Conservation (phyloP, 2,329 filamentous ascomycete genomes). For the Ceratocystis eucalypticola region DNA sequence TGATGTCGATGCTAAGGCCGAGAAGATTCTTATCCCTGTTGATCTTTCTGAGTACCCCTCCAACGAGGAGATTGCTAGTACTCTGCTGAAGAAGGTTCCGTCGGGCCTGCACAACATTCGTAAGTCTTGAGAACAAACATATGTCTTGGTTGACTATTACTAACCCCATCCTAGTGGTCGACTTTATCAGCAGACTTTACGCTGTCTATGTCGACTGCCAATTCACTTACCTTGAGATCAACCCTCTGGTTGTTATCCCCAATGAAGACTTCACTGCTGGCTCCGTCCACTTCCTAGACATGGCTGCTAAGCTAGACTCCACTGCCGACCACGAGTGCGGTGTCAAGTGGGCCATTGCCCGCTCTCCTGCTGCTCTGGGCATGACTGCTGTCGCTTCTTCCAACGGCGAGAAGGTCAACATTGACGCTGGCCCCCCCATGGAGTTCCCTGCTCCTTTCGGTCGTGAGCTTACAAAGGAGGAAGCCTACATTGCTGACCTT, state of each 20-base stretch:
- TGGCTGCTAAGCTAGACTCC: slow-evolving; percentile 97
- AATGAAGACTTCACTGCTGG: slow-evolving; percentile 86
- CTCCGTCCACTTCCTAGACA: slow-evolving; percentile 92
- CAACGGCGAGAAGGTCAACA: slow-evolving; percentile 63
- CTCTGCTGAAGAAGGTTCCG: slow-evolving; percentile 84
- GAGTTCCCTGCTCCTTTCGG: slow-evolving; percentile 98
- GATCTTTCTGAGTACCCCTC: slow-evolving; percentile 90
- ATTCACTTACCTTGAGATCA: slow-evolving; percentile 99
- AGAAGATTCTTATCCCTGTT: slow-evolving; percentile 96
- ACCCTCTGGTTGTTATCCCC: slow-evolving; percentile 94
- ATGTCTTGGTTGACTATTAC: not conserved
- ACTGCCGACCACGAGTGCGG: slow-evolving; percentile 99
- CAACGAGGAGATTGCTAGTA: slow-evolving; percentile 78
- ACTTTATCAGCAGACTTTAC: slow-evolving; percentile 97
- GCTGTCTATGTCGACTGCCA: slow-evolving; percentile 99
- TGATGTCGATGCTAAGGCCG: slow-evolving; percentile 96
- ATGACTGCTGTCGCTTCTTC: slow-evolving; percentile 52
- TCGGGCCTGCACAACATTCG: slow-evolving; percentile 88
- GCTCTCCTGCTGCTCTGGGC: slow-evolving; percentile 77
- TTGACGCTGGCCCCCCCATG: slow-evolving; percentile 94
- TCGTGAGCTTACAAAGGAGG: slow-evolving; percentile 96
- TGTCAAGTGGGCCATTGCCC: slow-evolving; percentile 96
- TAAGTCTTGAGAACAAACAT: slow-evolving; percentile 6
- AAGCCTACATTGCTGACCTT: slow-evolving; percentile 96
- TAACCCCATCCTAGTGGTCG: slow-evolving; percentile 45